Percentiles rank a stretch among this genome's conserved stretches.
Evolutionary conservation across 2,329 filamentous ascomycete genomes (phyloP).

Genomic region (Myriangium duriaei): DNA sequence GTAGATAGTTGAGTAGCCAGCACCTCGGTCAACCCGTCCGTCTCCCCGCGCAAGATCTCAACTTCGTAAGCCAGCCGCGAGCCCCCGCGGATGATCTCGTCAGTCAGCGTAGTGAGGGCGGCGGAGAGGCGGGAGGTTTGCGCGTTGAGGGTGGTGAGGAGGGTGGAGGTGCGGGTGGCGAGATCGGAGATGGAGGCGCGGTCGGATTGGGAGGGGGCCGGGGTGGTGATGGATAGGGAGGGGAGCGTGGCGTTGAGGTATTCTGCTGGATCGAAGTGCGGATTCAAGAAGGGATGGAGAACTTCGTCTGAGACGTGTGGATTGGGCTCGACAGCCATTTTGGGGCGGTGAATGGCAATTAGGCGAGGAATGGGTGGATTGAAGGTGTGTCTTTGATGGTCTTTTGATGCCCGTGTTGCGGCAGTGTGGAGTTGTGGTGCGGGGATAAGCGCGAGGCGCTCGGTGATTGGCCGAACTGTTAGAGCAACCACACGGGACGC

Average conservation of each 20-base stretch:
- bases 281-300: conserved; percentile 61
- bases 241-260: conserved; percentile 76
- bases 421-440: conserved; percentile 9
- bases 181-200: conserved; percentile 54
- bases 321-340: conserved; percentile 19
- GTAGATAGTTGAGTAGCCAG: conserved; percentile 59
- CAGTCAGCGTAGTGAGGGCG: conserved; percentile 76
- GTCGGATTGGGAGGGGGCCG: conserved; percentile 28
- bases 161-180: conserved; percentile 65
- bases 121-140: conserved; percentile 74
- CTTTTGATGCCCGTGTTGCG: conserved; percentile 7
- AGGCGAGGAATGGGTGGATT: no score
- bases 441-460: no score
- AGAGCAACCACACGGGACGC: no score
- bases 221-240: conserved; percentile 42
- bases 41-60: conserved; percentile 81
- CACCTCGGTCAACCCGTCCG: conserved; percentile 64
- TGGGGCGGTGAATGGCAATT: no score
- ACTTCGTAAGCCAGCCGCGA: conserved; percentile 88
- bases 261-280: conserved; percentile 68
- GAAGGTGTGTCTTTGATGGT: conserved; percentile 5
- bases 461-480: no score
- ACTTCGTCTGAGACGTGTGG: conserved; percentile 58
- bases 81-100: conserved; percentile 84
- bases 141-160: conserved; percentile 78